Conservation (phyloP, 2,329 filamentous ascomycete genomes). For the Paracoccidioides brasiliensis region DNA sequence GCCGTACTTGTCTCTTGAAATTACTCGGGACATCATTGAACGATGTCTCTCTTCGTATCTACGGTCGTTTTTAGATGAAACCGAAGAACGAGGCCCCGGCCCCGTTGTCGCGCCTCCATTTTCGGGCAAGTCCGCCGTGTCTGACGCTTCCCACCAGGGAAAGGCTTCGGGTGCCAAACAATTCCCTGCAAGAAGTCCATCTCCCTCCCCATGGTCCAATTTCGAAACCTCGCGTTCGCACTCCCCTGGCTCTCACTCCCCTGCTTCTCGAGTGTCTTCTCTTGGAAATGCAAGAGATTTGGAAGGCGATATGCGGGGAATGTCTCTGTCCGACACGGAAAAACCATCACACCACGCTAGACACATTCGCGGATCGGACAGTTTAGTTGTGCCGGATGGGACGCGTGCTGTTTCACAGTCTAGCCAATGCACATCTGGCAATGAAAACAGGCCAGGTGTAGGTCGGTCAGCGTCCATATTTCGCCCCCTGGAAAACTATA, state of each 20-base stretch:
- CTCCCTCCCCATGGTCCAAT: neutral
- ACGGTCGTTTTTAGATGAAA: conserved; percentile 24
- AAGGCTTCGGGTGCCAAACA: neutral
- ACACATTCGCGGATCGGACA: neutral
- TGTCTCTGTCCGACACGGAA: neutral
- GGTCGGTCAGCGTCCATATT: conserved; percentile 47
- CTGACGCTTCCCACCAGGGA: conserved; percentile 8
- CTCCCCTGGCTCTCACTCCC: neutral
- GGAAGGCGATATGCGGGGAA: neutral
- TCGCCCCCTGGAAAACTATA: conserved; percentile 62
- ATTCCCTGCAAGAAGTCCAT: neutral
- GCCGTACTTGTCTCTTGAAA: conserved; percentile 42
- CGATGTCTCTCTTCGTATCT: conserved; percentile 42
- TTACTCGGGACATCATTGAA: conserved; percentile 46
- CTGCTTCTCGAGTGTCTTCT: conserved; percentile 4
- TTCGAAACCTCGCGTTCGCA: neutral
- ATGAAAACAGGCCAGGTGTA: conserved; percentile 23
- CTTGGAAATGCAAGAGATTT: neutral
- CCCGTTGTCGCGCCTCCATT: conserved; percentile 10
- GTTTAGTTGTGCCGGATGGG: neutral
- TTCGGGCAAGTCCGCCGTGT: conserved; percentile 12
- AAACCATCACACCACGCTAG: neutral
- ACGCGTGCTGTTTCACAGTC: conserved; percentile 5
- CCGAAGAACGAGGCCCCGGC: conserved; percentile 7
- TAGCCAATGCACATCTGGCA: conserved; percentile 5